Conservation (phyloP, 2,329 filamentous ascomycete genomes). For the Cercospora sp. region DNA sequence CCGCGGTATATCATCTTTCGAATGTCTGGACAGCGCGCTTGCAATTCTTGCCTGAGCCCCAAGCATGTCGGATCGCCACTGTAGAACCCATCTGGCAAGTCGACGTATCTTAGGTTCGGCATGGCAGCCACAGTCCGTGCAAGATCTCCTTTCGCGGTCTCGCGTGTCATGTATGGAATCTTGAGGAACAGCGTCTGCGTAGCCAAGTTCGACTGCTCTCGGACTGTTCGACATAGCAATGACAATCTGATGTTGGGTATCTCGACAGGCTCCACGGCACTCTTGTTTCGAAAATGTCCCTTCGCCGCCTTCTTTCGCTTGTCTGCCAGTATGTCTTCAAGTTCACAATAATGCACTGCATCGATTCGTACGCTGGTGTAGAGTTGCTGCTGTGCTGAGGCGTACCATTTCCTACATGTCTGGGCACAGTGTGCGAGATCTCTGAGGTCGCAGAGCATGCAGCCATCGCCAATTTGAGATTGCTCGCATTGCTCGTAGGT, state of each 20-base stretch:
- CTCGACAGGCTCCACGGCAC: constrained; percentile 79
- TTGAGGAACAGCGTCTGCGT: constrained; percentile 75
- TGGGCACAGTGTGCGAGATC: constrained; percentile 78
- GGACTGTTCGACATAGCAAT: constrained; percentile 77
- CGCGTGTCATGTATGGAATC: constrained; percentile 90
- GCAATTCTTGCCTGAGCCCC: constrained; percentile 77
- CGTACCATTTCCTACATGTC: constrained; percentile 72
- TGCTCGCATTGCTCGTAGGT: constrained; percentile 81
- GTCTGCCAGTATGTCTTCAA: constrained; percentile 77
- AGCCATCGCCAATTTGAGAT: constrained; percentile 73
- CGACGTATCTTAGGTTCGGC: constrained; percentile 82
- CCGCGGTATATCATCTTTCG: constrained; percentile 83
- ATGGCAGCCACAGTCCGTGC: constrained; percentile 82
- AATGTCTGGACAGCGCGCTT: constrained; percentile 78
- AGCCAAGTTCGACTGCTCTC: constrained; percentile 71
- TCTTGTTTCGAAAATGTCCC: constrained; percentile 52
- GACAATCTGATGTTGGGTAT: constrained; percentile 72
- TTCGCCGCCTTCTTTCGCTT: constrained; percentile 61
- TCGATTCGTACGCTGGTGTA: constrained; percentile 89
- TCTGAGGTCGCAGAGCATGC: constrained; percentile 90
- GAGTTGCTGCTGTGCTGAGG: constrained; percentile 58
- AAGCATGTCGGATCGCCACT: constrained; percentile 74
- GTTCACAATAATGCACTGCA: constrained; percentile 88
- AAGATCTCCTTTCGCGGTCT: constrained; percentile 79
- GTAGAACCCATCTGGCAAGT: constrained; percentile 86